Evolutionary conservation across 2,329 filamentous ascomycete species (phyloP), one percentile per base, ranked within the genome.

Genomic region (Tolypocladium amazonense): DNA sequence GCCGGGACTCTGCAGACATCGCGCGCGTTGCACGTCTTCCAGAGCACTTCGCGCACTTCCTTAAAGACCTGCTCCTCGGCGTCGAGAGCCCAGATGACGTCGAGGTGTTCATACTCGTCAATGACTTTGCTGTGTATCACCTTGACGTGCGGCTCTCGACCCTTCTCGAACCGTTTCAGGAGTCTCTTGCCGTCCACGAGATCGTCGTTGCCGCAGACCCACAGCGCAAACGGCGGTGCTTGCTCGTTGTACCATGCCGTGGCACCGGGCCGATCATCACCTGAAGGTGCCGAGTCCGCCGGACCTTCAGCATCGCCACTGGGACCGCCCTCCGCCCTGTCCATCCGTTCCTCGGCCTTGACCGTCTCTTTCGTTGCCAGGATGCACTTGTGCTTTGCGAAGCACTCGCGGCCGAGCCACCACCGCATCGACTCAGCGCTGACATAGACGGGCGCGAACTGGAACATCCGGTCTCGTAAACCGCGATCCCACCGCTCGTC

Each of bases 81-180:
- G 69, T 97, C 92, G 79, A 97, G 90, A 0, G 92, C 92, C 93
- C 93, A 97, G 43, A 97, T 85, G 1, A 97, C 90, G 74, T 97
- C 93, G 5, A 97, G 80, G 73, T 97, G 93, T 75, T 97, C 93
- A 71, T 96, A 96, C 55, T 88, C 90, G 3, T 90, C 85, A 52
- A 97, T 88, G 27, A 95, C 78, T 70, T 90, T 95, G 63, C 83
- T 82, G 73, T 96, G 89, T 5, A 96, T 89, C 6, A 97, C 76
- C 45, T 82, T 78, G 11, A 95, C 90, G 68, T 90, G 80, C 1
- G 93, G 93, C 72, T 97, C 93, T 33, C 89, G 80, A 0, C 88
- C 89, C 50, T 82, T 81, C 66, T 89, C 82, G 64, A 97, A 89
- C 1, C 93, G 81, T 25, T 83, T 79, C 3, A 97, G 77, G 11